Percentiles rank a stretch among this genome's conserved stretches.
Conservation (phyloP, 495 filamentous ascomycete species). For the Aspergillus haitiensis region DNA sequence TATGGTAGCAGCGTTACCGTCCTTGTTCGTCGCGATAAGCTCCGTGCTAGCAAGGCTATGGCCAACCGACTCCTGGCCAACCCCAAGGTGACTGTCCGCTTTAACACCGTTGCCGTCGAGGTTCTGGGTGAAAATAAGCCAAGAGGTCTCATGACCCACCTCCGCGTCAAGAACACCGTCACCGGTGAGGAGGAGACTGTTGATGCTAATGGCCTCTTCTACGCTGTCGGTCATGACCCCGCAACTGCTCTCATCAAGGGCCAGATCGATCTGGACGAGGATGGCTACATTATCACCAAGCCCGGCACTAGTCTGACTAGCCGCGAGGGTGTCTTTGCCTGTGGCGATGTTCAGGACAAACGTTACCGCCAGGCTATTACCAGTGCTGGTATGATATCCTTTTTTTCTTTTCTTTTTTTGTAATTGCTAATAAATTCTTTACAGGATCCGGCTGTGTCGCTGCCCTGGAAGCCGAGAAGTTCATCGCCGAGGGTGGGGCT, state of each 20-base stretch:
- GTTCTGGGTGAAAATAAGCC: conserved; percentile 77
- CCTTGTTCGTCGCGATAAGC: conserved; percentile 79
- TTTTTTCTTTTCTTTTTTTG: not conserved
- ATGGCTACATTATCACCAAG: conserved; percentile 86
- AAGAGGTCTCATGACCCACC: conserved; percentile 76
- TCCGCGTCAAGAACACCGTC: conserved; percentile 76
- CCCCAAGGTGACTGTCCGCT: conserved; percentile 85
- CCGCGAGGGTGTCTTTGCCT: conserved; percentile 90
- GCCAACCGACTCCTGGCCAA: conserved; percentile 77
- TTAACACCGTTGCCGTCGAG: conserved; percentile 77
- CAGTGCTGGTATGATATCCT: conserved; percentile 74
- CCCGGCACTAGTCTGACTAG: conserved; percentile 87
- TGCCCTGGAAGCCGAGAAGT: conserved; percentile 93
- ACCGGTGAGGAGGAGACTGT: conserved; percentile 77
- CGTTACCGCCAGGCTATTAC: conserved; percentile 97
- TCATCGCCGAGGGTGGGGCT: conserved; percentile 71
- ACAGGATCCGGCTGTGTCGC: conserved; percentile 90
- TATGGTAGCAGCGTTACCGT: conserved; percentile 95
- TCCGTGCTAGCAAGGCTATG: conserved; percentile 90
- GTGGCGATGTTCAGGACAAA: conserved; percentile 98
- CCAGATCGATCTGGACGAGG: conserved; percentile 80
- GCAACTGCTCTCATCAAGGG: conserved; percentile 84
- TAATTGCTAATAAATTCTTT: conserved; percentile 19
- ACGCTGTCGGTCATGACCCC: conserved; percentile 95
- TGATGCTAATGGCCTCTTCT: conserved; percentile 92